Percentiles rank a stretch among this genome's conserved stretches.
Evolutionary conservation across 352 stramenopile genomes (phyloP).

Genomic region (Pythium coloratum): DNA sequence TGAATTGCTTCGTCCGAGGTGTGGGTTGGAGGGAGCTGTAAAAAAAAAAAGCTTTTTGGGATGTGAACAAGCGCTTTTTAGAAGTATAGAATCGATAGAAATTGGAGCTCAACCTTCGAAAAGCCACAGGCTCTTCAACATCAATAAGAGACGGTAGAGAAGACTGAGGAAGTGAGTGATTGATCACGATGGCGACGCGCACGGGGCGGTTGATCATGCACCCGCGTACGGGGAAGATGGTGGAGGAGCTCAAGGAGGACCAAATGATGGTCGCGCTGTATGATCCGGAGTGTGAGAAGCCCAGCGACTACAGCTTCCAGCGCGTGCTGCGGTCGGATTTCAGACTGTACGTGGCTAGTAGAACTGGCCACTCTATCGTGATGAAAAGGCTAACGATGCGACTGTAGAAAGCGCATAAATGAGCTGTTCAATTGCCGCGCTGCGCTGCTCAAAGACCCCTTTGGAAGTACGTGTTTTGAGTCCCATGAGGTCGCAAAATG

Average conservation of each 20-base stretch:
- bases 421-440: conserved; percentile 66
- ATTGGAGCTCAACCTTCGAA: not conserved
- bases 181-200: conserved; percentile 48
- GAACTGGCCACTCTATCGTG: not conserved
- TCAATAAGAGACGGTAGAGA: conserved; percentile 2
- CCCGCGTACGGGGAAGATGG: conserved; percentile 52
- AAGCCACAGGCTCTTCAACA: conserved; percentile 2
- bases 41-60: not conserved
- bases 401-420: conserved; percentile 45
- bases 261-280: conserved; percentile 63
- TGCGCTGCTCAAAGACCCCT: conserved; percentile 59
- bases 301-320: conserved; percentile 44
- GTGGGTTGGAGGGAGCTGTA: not conserved
- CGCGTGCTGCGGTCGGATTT: conserved; percentile 57
- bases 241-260: conserved; percentile 70
- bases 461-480: conserved; percentile 41
- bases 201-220: conserved; percentile 62
- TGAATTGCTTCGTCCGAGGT: too few relatives aligned
- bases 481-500: too few relatives aligned
- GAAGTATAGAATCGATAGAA: not conserved
- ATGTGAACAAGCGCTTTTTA: not conserved
- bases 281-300: conserved; percentile 38
- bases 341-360: conserved; percentile 28
- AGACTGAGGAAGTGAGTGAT: conserved; percentile 4
- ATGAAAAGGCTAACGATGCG: conserved; percentile 12